Conservation (phyloP, 2,329 filamentous ascomycete species). For the Ilyonectria sp. region DNA sequence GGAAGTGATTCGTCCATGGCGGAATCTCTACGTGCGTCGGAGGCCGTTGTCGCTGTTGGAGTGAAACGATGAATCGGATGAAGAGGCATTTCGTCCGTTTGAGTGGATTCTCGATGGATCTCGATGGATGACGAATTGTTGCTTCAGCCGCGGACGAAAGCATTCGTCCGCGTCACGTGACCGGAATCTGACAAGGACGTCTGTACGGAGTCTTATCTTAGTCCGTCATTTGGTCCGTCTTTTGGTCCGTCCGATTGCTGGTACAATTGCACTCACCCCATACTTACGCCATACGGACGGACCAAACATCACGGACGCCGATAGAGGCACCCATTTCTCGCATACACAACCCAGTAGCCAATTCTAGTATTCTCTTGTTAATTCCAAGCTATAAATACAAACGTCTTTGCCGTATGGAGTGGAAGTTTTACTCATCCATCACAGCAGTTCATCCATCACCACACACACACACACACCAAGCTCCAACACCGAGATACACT, state of each 20-base stretch:
- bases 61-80: background rate
- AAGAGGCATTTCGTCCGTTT: background rate
- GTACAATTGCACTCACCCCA: too few relatives aligned
- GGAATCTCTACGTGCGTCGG: background rate
- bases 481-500: too few relatives aligned
- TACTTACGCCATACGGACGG: background rate
- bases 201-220: too few relatives aligned
- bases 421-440: background rate
- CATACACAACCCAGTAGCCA: too few relatives aligned
- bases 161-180: slow-evolving; percentile 14
- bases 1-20: slow-evolving; percentile 1
- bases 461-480: background rate
- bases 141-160: background rate
- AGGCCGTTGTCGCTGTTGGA: background rate
- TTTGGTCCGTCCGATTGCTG: slow-evolving; percentile 3
- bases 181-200: too few relatives aligned
- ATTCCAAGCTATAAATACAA: background rate
- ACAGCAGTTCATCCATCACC: background rate
- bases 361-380: too few relatives aligned
- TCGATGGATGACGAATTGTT: background rate
- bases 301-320: too few relatives aligned
- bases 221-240: background rate
- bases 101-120: background rate
- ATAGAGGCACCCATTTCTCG: too few relatives aligned
- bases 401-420: too few relatives aligned